Percentiles rank a stretch among this genome's conserved stretches.
Conservation (phyloP, 805 yeast genomes). For the Candida ulmi region DNA sequence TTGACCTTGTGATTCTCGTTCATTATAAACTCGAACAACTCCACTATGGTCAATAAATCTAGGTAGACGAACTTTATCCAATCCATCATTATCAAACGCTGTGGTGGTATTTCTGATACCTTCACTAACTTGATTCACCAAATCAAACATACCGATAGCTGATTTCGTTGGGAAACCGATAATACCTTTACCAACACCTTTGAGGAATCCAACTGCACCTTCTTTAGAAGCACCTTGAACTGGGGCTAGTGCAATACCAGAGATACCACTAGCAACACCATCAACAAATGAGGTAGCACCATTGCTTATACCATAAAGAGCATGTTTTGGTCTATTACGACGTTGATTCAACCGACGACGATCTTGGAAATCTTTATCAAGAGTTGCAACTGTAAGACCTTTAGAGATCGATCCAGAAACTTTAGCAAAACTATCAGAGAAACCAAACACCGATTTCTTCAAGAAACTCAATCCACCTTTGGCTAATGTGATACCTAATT, state of each 20-base stretch:
- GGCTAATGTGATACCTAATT: slow-evolving; percentile 90
- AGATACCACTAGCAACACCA: slow-evolving; percentile 79
- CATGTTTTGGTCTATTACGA: slow-evolving; percentile 78
- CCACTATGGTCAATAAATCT: slow-evolving; percentile 68
- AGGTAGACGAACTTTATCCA: slow-evolving; percentile 79
- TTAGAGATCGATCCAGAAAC: slow-evolving; percentile 93
- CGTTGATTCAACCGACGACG: slow-evolving; percentile 68
- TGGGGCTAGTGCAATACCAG: slow-evolving; percentile 90
- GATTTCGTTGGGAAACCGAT: slow-evolving; percentile 96
- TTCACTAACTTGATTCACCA: slow-evolving; percentile 89
- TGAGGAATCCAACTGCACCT: slow-evolving; percentile 89
- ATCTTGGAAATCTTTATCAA: slow-evolving; percentile 82
- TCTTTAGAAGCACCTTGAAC: slow-evolving; percentile 82
- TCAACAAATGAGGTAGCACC: slow-evolving; percentile 90
- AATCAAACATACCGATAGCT: slow-evolving; percentile 88
- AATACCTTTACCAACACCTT: slow-evolving; percentile 92
- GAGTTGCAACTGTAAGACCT: slow-evolving; percentile 85
- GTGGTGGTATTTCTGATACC: slow-evolving; percentile 93
- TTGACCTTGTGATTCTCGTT: slow-evolving; percentile 90
- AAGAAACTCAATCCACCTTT: slow-evolving; percentile 93
- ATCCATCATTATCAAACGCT: slow-evolving; percentile 72
- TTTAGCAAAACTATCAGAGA: slow-evolving; percentile 89
- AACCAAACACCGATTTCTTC: slow-evolving; percentile 91
- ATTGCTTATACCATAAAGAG: slow-evolving; percentile 72
- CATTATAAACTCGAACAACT: slow-evolving; percentile 67